Percentiles rank a stretch among this genome's conserved stretches.
Conservation (phyloP, 495 filamentous ascomycete species). For the Xylaria palmicola region DNA sequence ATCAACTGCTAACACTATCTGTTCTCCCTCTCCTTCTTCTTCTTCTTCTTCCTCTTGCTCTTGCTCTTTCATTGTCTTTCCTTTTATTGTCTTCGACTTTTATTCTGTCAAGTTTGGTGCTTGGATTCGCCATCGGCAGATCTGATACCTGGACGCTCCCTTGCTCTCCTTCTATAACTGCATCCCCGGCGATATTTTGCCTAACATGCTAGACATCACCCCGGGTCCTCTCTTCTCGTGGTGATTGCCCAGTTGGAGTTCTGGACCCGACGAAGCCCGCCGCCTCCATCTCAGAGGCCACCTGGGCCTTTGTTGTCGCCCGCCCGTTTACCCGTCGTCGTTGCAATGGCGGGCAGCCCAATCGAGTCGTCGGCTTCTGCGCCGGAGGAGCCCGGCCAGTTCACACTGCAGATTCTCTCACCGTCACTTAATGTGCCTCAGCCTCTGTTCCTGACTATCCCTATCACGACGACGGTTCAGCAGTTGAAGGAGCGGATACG, state of each 20-base stretch:
- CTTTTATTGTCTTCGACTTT: too few species aligned
- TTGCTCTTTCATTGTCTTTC: background rate
- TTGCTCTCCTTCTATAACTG: too few species aligned
- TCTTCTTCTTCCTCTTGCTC: background rate
- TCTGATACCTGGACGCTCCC: background rate
- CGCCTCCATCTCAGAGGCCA: background rate
- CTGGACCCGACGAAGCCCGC: background rate
- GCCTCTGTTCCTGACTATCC: constrained; percentile 54
- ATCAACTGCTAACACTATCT: background rate
- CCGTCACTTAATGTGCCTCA: constrained; percentile 58
- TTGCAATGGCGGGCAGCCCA: constrained; percentile 27
- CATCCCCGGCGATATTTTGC: background rate
- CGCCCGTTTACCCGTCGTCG: background rate
- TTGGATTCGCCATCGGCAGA: background rate
- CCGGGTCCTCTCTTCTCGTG: background rate
- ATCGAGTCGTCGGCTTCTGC: constrained; percentile 10
- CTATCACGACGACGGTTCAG: constrained; percentile 56
- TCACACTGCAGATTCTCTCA: constrained; percentile 64
- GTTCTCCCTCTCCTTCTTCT: constrained; percentile 7
- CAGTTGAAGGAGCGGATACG: constrained; percentile 62
- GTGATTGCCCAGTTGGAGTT: background rate
- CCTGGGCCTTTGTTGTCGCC: background rate
- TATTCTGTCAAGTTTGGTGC: background rate
- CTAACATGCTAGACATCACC: constrained; percentile 4
- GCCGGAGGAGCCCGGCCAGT: constrained; percentile 24